A percentile compares a stretch with the other conserved stretches of the same genome.
These are phyloP conservation scores for Cyclotella atomus DNA, from an alignment of 108 stramenopile species.

Conservation along the genomic window DNA sequence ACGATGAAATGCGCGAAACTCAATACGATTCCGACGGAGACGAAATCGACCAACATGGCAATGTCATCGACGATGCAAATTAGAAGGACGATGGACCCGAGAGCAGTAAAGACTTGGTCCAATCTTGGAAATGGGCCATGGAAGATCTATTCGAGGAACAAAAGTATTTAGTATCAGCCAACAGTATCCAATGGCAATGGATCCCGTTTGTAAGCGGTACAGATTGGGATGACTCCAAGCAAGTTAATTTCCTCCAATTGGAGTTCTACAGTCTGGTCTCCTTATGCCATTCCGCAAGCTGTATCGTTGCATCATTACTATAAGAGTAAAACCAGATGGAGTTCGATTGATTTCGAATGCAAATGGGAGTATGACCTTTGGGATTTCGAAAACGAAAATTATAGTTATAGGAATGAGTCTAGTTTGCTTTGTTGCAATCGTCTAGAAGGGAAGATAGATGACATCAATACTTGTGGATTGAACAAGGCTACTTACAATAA, in stretches of 20 bases:
- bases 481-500: constrained; percentile 17
- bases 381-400: constrained; percentile 14
- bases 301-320: constrained; percentile 11
- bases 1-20: not conserved
- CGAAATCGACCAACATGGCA: not conserved
- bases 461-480: constrained; percentile 22
- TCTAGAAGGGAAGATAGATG: not conserved
- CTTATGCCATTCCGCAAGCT: constrained; percentile 29
- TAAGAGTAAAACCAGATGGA: not conserved
- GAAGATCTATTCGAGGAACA: constrained; percentile 1
- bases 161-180: not conserved
- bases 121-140: constrained; percentile 1
- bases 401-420: not conserved
- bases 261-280: constrained; percentile 23
- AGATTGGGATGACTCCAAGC: constrained; percentile 14
- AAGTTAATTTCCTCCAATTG: constrained; percentile 14
- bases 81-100: not conserved
- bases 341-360: not conserved
- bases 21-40: constrained; percentile 6
- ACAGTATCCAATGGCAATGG: constrained; percentile 18
- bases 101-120: not conserved
- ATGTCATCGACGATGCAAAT: not conserved
- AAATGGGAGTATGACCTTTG: constrained; percentile 9
- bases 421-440: constrained; percentile 17
- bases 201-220: not conserved